These are phyloP conservation scores for Fomitopsis schrenkii DNA, from an alignment of 1,284 basidiomycete genomes.

Conservation along the genomic window DNA sequence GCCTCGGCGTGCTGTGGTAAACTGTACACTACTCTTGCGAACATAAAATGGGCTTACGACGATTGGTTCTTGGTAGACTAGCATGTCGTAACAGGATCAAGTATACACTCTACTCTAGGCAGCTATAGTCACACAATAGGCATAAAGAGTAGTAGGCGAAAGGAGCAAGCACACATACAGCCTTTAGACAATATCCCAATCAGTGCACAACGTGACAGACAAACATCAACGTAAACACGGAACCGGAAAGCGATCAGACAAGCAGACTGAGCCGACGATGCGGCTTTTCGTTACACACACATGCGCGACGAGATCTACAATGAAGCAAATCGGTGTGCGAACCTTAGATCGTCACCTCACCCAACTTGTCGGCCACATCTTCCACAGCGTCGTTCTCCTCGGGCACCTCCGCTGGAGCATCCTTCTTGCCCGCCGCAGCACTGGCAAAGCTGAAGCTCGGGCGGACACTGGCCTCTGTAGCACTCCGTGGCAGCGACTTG, in stretches of 20 bases:
- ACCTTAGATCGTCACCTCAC: conserved; percentile 32
- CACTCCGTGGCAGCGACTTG: conserved; percentile 22
- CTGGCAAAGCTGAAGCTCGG: conserved; percentile 70
- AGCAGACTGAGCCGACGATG: not conserved
- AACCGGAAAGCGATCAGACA: not conserved
- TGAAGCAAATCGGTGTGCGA: not conserved
- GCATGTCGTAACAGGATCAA: not conserved
- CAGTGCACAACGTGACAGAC: not conserved
- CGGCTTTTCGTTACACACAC: not conserved
- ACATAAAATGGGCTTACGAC: too few relatives aligned
- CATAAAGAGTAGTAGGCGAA: conserved; percentile 1
- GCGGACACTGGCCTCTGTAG: conserved; percentile 36
- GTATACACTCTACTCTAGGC: conserved; percentile 7
- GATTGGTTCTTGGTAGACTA: not conserved
- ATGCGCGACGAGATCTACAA: not conserved
- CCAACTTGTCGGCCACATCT: conserved; percentile 35
- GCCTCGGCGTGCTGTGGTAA: too few relatives aligned
- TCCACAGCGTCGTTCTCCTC: conserved; percentile 27
- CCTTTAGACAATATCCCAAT: not conserved
- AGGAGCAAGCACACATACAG: not conserved
- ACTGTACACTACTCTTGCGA: too few relatives aligned
- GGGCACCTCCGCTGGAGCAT: conserved; percentile 11
- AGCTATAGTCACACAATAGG: conserved; percentile 1
- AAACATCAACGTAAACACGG: not conserved
- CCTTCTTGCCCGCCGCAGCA: conserved; percentile 35